Conservation (phyloP, 2,329 filamentous ascomycete species). For the Penicillium occitanis region DNA sequence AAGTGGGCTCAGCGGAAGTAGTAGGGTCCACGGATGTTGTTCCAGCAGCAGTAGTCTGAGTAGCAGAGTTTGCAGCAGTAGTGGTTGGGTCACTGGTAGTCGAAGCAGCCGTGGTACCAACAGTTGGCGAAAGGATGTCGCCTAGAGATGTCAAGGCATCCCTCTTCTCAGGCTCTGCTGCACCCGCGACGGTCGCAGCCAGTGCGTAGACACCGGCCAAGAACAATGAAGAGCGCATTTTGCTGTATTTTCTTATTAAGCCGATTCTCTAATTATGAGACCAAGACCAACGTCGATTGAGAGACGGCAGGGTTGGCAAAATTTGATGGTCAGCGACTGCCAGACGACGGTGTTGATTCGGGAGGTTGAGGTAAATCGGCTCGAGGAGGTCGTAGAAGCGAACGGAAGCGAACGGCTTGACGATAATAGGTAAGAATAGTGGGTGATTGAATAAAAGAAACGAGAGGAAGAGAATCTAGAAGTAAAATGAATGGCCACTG, state of each 20-base stretch:
- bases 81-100: conserved; percentile 23
- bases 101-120: conserved; percentile 18
- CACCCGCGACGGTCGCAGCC: conserved; percentile 13
- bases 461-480: conserved; percentile 1
- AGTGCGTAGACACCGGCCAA: conserved; percentile 18
- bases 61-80: conserved; percentile 25
- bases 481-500: conserved; percentile 1
- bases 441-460: background rate
- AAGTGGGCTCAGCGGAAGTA: background rate
- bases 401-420: background rate
- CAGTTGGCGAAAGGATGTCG: conserved; percentile 20
- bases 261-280: background rate
- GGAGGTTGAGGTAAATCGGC: background rate
- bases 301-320: background rate
- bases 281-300: background rate
- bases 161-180: conserved; percentile 18
- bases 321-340: background rate
- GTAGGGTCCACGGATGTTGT: conserved; percentile 23
- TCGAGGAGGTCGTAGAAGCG: background rate
- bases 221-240: conserved; percentile 19
- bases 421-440: background rate
- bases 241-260: background rate
- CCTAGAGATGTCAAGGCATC: background rate
- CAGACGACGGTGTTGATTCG: background rate
- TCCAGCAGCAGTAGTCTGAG: background rate